Conservation (phyloP, 2,329 filamentous ascomycete species). For the Aspergillus fumigatiaffinis region DNA sequence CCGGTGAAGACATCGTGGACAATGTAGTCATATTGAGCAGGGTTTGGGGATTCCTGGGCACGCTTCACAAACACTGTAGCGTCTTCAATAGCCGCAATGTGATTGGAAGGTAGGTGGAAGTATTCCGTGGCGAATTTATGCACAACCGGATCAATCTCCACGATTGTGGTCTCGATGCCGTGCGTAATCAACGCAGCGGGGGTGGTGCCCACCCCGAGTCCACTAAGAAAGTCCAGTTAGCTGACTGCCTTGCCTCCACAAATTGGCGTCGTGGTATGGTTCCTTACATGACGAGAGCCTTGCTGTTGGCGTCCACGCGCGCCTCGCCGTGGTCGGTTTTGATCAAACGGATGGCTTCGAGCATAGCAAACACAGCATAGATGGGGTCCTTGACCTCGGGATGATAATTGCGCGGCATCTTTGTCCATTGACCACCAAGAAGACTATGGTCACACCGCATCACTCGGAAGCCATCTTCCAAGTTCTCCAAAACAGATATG, state of each 20-base stretch:
- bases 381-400: slow-evolving; percentile 73
- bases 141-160: slow-evolving; percentile 90
- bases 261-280: background rate
- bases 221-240: slow-evolving; percentile 48
- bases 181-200: slow-evolving; percentile 82
- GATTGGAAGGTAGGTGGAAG: slow-evolving; percentile 73
- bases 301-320: slow-evolving; percentile 61
- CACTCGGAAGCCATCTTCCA: slow-evolving; percentile 66
- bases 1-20: slow-evolving; percentile 98
- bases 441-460: slow-evolving; percentile 93
- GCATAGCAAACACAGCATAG: slow-evolving; percentile 92
- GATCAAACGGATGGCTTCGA: slow-evolving; percentile 84
- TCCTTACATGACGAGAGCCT: slow-evolving; percentile 77
- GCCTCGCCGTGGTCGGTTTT: slow-evolving; percentile 46
- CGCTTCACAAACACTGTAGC: slow-evolving; percentile 65
- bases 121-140: slow-evolving; percentile 78
- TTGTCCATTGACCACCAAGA: slow-evolving; percentile 85
- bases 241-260: background rate
- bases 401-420: slow-evolving; percentile 45
- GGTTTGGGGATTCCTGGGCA: slow-evolving; percentile 46
- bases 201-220: slow-evolving; percentile 87
- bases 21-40: slow-evolving; percentile 74
- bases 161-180: slow-evolving; percentile 85
- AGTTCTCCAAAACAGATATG: slow-evolving; percentile 80
- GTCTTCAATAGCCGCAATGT: slow-evolving; percentile 76